Percentiles rank a stretch among this genome's conserved stretches.
Conservation (phyloP, 2,329 filamentous ascomycete species). For the Decorospora gaudefroyi region DNA sequence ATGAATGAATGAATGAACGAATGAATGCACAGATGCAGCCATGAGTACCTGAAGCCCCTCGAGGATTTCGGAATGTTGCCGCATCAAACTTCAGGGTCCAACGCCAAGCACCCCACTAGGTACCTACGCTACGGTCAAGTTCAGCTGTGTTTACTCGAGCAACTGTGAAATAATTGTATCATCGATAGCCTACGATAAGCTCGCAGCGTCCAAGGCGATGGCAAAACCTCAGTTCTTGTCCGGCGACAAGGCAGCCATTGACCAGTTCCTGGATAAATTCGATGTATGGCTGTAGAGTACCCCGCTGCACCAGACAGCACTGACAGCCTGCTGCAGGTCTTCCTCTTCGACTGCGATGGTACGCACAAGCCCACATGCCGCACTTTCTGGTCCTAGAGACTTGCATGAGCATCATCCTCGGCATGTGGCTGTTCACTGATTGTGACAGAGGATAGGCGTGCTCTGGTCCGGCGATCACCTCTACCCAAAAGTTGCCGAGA, state of each 20-base stretch:
- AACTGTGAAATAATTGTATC: slow-evolving; percentile 1
- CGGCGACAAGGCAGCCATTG: slow-evolving; percentile 75
- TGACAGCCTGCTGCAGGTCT: slow-evolving; percentile 64
- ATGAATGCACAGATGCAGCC: background rate
- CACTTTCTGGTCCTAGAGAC: slow-evolving; percentile 8
- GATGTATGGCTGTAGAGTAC: slow-evolving; percentile 67
- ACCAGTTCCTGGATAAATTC: slow-evolving; percentile 84
- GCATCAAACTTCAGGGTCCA: slow-evolving; percentile 20
- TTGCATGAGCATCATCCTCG: too few relatives aligned
- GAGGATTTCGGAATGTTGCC: slow-evolving; percentile 15
- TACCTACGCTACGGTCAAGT: too few relatives aligned
- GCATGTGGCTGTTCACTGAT: slow-evolving; percentile 34
- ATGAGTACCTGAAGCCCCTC: slow-evolving; percentile 6
- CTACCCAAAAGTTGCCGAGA: slow-evolving; percentile 83
- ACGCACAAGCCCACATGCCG: slow-evolving; percentile 27
- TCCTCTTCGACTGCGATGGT: slow-evolving; percentile 98
- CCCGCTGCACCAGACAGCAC: slow-evolving; percentile 6
- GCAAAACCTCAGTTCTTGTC: slow-evolving; percentile 66
- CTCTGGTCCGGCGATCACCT: slow-evolving; percentile 94
- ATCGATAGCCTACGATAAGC: background rate
- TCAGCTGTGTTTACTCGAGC: slow-evolving; percentile 1
- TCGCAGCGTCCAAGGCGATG: slow-evolving; percentile 22
- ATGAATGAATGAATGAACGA: slow-evolving; percentile 14
- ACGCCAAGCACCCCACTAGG: slow-evolving; percentile 40
- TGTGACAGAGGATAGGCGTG: slow-evolving; percentile 69